Base-by-base conservation (phyloP, 2,329 filamentous ascomycete genomes). In the Emericellopsis cladophorae region DNA sequence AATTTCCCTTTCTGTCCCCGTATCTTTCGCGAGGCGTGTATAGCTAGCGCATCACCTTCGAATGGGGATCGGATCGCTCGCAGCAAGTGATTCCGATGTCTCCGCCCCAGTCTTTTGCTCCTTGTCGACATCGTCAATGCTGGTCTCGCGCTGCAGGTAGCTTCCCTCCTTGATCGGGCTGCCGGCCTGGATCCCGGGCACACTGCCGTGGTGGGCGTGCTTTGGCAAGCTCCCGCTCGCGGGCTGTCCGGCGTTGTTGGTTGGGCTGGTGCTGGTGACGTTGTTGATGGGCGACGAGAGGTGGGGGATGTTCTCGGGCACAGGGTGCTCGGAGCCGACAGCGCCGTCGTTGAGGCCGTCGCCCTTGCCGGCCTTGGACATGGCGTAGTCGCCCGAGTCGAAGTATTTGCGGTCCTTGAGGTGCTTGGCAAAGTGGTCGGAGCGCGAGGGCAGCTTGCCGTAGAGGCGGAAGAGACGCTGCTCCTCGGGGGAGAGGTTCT, bases 351-450 rank as follows among this genome's bases (percentile, higher is more conserved):
- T 90, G 55, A 92, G 84, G 58, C 92, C 84, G 56, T 89, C 85
- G 61, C 87, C 88, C 69, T 96, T 96, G 65, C 92, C 92, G 45
- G 92, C 92, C 71, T 95, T 95, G 64, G 84, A 90, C 67, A 95
- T 84, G 57, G 89, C 89, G 56, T 95, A 95, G 68, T 95, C 88
- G 57, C 88, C 89, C 45, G 84, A 92, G 70, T 95, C 88, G 65
- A 95, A 95, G 70, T 95, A 95, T 70, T 94, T 98, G 70, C 92
- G 89, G 64, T 96, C 92, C 76, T 95, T 95, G 59, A 96, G 78
- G 61, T 96, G 94, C 72, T 96, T 96, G 72, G 93, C 88, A 54
- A 96, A 81, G 56, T 95, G 77, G 64, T 95, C 90, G 62, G 89
- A 93, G 64, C 92, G 92, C 64, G 84, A 94, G 49, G 92, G 92